phyloP scores from a whole-genome alignment of 2,329 filamentous ascomycete species.

The Pseudofabraea citricarpa region DNA sequence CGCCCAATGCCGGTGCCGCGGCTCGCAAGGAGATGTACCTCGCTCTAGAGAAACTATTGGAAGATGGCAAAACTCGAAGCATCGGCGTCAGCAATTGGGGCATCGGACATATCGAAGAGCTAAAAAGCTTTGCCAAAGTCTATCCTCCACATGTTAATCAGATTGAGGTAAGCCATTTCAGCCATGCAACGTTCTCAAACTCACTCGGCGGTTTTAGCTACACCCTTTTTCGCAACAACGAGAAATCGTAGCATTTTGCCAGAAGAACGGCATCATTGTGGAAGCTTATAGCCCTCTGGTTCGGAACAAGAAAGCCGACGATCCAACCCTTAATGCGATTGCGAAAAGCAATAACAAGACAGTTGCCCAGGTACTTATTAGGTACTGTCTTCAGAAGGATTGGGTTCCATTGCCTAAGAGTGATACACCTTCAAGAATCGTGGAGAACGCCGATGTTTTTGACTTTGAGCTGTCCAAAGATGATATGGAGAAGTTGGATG shows the following conservation, averaged over 20 bases:
- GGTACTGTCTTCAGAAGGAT: conserved; percentile 66
- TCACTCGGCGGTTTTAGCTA: conserved; percentile 54
- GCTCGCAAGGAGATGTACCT: conserved; percentile 60
- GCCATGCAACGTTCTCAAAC: no score
- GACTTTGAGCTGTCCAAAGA: conserved; percentile 50
- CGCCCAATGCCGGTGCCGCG: conserved; percentile 48
- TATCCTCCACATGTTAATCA: conserved; percentile 73
- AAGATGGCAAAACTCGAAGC: conserved; percentile 54
- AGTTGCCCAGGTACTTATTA: conserved; percentile 61
- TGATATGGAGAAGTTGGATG: conserved; percentile 52
- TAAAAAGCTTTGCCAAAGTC: conserved; percentile 58
- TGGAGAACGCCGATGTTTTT: conserved; percentile 55
- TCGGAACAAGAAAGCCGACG: conserved; percentile 57
- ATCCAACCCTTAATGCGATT: conserved; percentile 50
- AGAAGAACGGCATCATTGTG: conserved; percentile 43
- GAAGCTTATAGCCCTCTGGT: conserved; percentile 50
- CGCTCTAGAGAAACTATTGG: conserved; percentile 57
- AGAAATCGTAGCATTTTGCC: conserved; percentile 44
- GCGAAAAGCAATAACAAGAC: conserved; percentile 55
- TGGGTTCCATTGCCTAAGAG: conserved; percentile 68
- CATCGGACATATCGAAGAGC: conserved; percentile 61
- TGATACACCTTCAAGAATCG: conserved; percentile 52
- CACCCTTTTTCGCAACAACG: conserved; percentile 65
- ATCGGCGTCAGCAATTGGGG: conserved; percentile 74
- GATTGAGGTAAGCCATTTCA: conserved; percentile 57